Conservation (phyloP, 73 alveolate genomes). For the Blepharisma stoltei region DNA sequence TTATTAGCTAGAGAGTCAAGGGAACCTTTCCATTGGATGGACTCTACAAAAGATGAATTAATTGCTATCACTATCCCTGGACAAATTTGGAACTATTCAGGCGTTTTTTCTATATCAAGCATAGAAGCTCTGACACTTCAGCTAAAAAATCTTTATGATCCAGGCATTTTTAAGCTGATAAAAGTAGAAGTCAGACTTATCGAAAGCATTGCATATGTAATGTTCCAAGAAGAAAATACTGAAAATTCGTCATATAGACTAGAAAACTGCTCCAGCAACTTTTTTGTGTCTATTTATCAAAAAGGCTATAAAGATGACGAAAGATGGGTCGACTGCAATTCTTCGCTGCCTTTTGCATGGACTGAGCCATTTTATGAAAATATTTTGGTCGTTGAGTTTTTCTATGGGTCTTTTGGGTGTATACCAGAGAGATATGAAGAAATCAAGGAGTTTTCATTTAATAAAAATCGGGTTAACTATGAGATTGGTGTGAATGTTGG, state of each 20-base stretch:
- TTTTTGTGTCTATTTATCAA: neutral
- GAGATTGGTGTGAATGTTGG: neutral
- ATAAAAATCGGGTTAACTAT: neutral
- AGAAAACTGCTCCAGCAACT: neutral
- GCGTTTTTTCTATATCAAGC: conserved; percentile 7
- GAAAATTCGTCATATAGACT: neutral
- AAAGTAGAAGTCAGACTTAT: neutral
- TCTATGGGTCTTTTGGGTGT: neutral
- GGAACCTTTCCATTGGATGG: conserved; percentile 27
- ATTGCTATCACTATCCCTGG: neutral
- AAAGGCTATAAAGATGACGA: neutral
- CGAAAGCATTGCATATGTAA: neutral
- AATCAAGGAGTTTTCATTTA: neutral
- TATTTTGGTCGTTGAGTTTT: neutral
- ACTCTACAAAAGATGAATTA: neutral
- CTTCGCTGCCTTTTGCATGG: conserved; percentile 33
- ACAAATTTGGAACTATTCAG: neutral
- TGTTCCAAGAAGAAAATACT: neutral
- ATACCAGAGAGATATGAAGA: neutral
- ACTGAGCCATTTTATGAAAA: conserved; percentile 3
- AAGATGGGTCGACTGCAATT: neutral
- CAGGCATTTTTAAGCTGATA: neutral
- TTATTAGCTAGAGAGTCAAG: conserved; percentile 6
- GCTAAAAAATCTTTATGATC: neutral
- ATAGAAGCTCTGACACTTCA: neutral